These are phyloP conservation scores for Populus hybrid DNA, from an alignment of 441 rosid genomes.

Conservation along the genomic window DNA sequence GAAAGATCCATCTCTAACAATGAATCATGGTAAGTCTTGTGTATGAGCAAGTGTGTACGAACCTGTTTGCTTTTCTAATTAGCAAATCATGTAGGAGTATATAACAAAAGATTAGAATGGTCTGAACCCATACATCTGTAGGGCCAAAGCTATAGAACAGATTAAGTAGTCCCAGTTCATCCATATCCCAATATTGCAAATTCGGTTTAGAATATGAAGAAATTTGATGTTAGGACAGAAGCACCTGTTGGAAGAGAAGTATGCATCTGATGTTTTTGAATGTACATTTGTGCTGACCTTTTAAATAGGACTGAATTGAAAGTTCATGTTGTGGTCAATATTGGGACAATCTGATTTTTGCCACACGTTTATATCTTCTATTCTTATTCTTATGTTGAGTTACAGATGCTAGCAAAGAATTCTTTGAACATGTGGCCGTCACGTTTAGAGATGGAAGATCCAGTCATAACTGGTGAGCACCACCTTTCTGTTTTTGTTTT, in stretches of 20 bases:
- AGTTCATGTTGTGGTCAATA: neutral
- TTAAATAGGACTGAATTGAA: neutral
- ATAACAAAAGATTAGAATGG: neutral
- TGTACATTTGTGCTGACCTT: neutral
- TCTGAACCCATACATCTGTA: neutral
- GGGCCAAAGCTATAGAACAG: neutral
- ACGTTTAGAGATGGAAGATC: conserved; percentile 29
- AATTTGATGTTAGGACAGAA: neutral
- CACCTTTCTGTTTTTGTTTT: neutral
- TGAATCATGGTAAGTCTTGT: conserved; percentile 3
- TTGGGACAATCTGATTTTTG: neutral
- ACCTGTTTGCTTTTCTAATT: neutral
- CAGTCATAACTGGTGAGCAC: conserved; percentile 29
- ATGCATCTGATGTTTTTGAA: neutral
- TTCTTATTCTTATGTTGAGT: conserved; percentile 5
- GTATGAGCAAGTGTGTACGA: no score
- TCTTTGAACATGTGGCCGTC: conserved; percentile 45
- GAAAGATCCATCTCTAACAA: conserved; percentile 68
- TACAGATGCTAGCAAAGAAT: conserved; percentile 62
- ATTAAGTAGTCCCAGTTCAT: neutral
- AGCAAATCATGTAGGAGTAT: neutral
- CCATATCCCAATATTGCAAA: neutral
- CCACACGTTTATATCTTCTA: neutral
- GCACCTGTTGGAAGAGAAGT: neutral
- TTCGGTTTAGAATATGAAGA: neutral